Evolutionary conservation across 2,329 filamentous ascomycete genomes (phyloP).

Genomic region (Aspergillus sp.): DNA sequence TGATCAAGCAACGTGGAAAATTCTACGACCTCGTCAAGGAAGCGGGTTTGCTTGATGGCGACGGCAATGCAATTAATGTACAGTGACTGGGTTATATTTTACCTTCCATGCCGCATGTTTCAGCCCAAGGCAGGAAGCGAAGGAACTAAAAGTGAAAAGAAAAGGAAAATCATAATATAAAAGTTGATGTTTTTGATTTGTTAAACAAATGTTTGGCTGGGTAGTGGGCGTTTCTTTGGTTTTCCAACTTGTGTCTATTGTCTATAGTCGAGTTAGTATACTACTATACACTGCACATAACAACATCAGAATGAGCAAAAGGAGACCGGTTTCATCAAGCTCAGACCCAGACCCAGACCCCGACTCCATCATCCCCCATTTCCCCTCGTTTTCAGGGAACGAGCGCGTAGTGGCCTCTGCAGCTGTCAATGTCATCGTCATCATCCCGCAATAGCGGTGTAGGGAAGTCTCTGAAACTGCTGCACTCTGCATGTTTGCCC

Average conservation of each 20-base stretch:
- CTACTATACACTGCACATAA: background rate
- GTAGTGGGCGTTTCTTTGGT: background rate
- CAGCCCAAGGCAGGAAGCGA: background rate
- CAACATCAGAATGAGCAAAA: background rate
- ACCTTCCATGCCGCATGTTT: background rate
- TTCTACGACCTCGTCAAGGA: slow-evolving; percentile 93
- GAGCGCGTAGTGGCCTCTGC: too few species aligned
- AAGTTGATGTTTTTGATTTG: background rate
- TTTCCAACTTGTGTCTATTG: background rate
- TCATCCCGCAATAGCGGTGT: too few species aligned
- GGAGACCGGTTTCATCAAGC: background rate
- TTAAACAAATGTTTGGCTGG: background rate
- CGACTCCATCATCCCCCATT: background rate
- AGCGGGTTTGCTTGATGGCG: slow-evolving; percentile 67
- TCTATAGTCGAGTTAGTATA: background rate
- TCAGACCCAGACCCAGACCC: background rate
- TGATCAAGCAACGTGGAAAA: slow-evolving; percentile 72
- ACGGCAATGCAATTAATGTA: slow-evolving; percentile 29
- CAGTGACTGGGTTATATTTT: slow-evolving; percentile 8
- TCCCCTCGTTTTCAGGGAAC: background rate
- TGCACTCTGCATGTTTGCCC: too few species aligned
- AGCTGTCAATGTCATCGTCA: too few species aligned
- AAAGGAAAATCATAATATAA: background rate
- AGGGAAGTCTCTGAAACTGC: too few species aligned
- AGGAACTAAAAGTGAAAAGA: background rate